phyloP scores from a whole-genome alignment of 192 early-diverging fungal species.

The Entomortierella parvispora region DNA sequence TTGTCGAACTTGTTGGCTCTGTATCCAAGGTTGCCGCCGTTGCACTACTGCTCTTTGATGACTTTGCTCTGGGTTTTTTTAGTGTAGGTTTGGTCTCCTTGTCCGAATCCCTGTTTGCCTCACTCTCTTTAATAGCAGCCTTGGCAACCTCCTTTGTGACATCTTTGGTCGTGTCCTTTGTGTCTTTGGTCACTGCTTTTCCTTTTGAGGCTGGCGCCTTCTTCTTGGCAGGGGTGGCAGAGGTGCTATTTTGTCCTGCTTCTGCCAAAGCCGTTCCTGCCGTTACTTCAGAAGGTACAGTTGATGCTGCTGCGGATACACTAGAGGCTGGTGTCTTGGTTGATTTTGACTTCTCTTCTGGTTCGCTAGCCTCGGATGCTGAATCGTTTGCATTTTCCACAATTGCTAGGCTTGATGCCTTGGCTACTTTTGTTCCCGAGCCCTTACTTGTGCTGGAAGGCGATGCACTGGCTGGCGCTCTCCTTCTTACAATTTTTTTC shows the following conservation, averaged over 20 bases:
- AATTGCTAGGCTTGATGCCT: conserved; percentile 21
- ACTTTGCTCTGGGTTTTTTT: conserved; percentile 26
- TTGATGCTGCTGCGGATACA: background rate
- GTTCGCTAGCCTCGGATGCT: conserved; percentile 43
- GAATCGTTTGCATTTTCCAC: conserved; percentile 46
- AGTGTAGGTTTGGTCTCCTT: conserved; percentile 32
- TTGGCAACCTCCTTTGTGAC: no score
- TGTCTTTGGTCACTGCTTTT: no score
- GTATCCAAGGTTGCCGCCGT: background rate
- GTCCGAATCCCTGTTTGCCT: conserved; percentile 41
- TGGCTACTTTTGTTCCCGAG: conserved; percentile 7
- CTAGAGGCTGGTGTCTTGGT: background rate
- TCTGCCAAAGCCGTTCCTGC: conserved; percentile 1
- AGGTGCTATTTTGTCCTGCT: background rate
- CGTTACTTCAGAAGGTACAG: background rate
- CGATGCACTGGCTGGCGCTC: conserved; percentile 17
- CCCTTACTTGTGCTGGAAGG: conserved; percentile 18
- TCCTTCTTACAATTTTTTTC: conserved; percentile 19
- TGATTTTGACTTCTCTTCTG: conserved; percentile 31
- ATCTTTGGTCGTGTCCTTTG: background rate
- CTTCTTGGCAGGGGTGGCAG: conserved; percentile 26
- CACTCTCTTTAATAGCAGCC: no score
- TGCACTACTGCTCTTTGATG: no score
- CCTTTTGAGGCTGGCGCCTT: conserved; percentile 17
- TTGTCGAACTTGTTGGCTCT: conserved; percentile 1